phyloP scores from a whole-genome alignment of 2,329 filamentous ascomycete species.

The Bipolaris sorokiniana region DNA sequence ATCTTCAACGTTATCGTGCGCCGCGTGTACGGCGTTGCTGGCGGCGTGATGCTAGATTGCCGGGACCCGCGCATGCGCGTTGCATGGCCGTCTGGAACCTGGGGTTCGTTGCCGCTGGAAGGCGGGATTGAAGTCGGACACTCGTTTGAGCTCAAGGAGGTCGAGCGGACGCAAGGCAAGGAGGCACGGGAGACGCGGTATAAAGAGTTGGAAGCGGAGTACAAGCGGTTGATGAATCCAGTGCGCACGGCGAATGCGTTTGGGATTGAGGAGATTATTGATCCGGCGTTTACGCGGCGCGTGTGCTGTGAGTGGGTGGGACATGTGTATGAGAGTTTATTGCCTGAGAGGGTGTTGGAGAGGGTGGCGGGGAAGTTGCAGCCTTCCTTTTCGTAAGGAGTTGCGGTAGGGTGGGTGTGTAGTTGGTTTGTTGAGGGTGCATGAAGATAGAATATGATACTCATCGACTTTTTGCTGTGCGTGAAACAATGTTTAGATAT shows the following conservation, averaged over 20 bases:
- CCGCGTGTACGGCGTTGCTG: slow-evolving; percentile 68
- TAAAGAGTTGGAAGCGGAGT: slow-evolving; percentile 64
- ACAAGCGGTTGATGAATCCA: slow-evolving; percentile 67
- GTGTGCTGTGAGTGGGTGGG: slow-evolving; percentile 62
- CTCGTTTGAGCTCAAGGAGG: slow-evolving; percentile 63
- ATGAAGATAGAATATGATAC: not conserved
- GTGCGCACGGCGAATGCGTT: slow-evolving; percentile 69
- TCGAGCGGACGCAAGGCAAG: slow-evolving; percentile 58
- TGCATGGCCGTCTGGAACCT: slow-evolving; percentile 68
- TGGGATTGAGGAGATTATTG: slow-evolving; percentile 69
- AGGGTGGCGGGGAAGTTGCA: slow-evolving; percentile 48
- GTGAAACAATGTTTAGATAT: no score
- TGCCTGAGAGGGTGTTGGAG: slow-evolving; percentile 58
- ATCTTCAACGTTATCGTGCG: slow-evolving; percentile 69
- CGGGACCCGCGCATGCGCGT: slow-evolving; percentile 66
- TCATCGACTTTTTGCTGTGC: no score
- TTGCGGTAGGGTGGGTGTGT: not conserved
- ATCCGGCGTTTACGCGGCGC: slow-evolving; percentile 64
- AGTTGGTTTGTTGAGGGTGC: not conserved
- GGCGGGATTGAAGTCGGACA: slow-evolving; percentile 71
- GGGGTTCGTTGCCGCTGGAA: slow-evolving; percentile 67
- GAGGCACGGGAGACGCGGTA: slow-evolving; percentile 59
- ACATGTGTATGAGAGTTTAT: slow-evolving; percentile 62
- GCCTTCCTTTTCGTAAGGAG: slow-evolving; percentile 38
- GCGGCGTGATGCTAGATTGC: slow-evolving; percentile 68